Percentiles rank a stretch among this genome's conserved stretches.
Evolutionary conservation across 345 rosid species (phyloP).

Genomic region (Eutrema yunnanense): DNA sequence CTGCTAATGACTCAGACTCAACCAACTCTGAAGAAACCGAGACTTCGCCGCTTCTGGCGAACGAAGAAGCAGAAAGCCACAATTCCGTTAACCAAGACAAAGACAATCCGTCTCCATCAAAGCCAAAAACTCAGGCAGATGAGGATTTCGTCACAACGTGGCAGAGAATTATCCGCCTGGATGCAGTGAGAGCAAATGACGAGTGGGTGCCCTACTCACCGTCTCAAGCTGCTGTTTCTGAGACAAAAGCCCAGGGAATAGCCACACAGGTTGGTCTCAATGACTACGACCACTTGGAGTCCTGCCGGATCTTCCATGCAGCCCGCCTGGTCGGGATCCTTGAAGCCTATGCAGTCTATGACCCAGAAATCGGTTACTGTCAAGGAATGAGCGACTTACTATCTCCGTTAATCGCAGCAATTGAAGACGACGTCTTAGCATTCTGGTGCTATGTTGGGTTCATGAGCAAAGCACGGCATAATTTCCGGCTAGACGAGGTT

Average conservation of each 20-base stretch:
- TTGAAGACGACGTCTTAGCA: constrained; percentile 77
- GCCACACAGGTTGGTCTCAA: constrained; percentile 68
- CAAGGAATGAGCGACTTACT: constrained; percentile 98
- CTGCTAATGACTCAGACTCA: constrained; percentile 42
- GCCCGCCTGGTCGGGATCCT: constrained; percentile 82
- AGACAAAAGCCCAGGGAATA: constrained; percentile 41
- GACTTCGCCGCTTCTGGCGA: constrained; percentile 33
- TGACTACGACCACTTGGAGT: constrained; percentile 77
- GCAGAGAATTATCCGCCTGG: constrained; percentile 90
- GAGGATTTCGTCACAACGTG: constrained; percentile 72
- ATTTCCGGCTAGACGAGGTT: constrained; percentile 88
- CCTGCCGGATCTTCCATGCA: constrained; percentile 75
- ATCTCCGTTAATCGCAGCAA: constrained; percentile 67
- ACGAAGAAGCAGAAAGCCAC: constrained; percentile 30
- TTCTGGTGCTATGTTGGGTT: constrained; percentile 94
- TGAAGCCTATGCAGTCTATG: constrained; percentile 84
- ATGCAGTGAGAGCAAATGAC: constrained; percentile 79
- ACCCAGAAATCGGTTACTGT: constrained; percentile 81
- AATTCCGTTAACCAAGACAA: constrained; percentile 23
- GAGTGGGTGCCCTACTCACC: constrained; percentile 76
- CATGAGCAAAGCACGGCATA: constrained; percentile 92
- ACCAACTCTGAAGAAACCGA: constrained; percentile 55
- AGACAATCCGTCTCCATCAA: constrained; percentile 30
- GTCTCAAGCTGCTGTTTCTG: constrained; percentile 59
- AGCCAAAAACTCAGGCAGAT: constrained; percentile 33